These are phyloP conservation scores for Rhynchospora tenuis DNA, from an alignment of 176 grass and related monocot genomes.

Conservation along the genomic window DNA sequence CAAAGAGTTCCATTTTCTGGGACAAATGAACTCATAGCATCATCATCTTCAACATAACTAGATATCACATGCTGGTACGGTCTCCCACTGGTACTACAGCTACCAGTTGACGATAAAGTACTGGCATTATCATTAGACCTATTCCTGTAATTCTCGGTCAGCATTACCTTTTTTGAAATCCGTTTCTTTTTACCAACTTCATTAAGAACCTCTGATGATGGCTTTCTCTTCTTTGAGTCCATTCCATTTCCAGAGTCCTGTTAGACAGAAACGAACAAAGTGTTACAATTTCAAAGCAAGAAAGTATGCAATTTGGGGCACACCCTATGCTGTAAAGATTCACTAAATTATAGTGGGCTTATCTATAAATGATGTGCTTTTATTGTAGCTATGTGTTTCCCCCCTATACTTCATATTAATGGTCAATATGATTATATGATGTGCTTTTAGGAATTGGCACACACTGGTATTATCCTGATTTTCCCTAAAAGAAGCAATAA, in stretches of 20 bases:
- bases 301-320: neutral
- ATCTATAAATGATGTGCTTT: neutral
- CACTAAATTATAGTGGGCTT: neutral
- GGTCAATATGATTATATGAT: neutral
- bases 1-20: neutral
- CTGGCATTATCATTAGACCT: conserved; percentile 18
- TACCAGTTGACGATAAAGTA: conserved; percentile 32
- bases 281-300: neutral
- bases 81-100: conserved; percentile 30
- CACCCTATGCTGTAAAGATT: neutral
- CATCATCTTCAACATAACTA: conserved; percentile 19
- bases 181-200: conserved; percentile 1
- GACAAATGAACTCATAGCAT: conserved; percentile 22
- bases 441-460: neutral
- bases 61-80: conserved; percentile 5
- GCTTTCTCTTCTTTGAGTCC: conserved; percentile 19
- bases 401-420: neutral
- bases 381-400: neutral
- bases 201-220: neutral
- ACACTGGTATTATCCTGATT: neutral
- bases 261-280: neutral
- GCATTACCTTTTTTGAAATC: neutral
- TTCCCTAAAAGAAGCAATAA: neutral
- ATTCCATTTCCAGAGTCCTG: conserved; percentile 7
- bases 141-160: neutral